Conservation (phyloP, 306 rosid species). For the Cucumis sativus region DNA sequence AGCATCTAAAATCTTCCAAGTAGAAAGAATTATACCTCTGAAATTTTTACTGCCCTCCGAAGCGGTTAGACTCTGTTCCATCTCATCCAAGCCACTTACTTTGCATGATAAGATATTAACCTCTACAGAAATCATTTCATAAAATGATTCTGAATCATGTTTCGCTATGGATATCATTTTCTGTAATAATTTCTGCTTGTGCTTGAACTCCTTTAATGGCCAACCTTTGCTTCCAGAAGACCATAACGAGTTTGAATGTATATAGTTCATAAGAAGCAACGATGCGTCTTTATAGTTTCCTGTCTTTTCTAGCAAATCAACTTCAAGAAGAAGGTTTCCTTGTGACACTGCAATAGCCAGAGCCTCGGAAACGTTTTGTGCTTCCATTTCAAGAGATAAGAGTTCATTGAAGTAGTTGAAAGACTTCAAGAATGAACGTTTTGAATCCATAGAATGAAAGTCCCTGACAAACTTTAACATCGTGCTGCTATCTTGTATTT, state of each 20-base stretch:
- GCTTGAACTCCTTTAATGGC: slow-evolving; percentile 33
- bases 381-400: slow-evolving; percentile 34
- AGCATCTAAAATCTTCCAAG: slow-evolving; percentile 35
- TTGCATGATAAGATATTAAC: slow-evolving; percentile 27
- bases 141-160: slow-evolving; percentile 13
- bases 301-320: slow-evolving; percentile 33
- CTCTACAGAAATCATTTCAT: slow-evolving; percentile 24
- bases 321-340: slow-evolving; percentile 28
- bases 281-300: slow-evolving; percentile 25
- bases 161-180: slow-evolving; percentile 27
- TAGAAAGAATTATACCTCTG: slow-evolving; percentile 27
- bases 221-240: slow-evolving; percentile 30
- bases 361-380: slow-evolving; percentile 32
- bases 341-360: slow-evolving; percentile 24
- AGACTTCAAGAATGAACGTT: slow-evolving; percentile 30
- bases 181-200: slow-evolving; percentile 24
- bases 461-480: slow-evolving; percentile 46
- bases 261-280: slow-evolving; percentile 18
- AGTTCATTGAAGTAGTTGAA: slow-evolving; percentile 30
- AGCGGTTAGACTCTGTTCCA: slow-evolving; percentile 14
- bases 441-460: slow-evolving; percentile 32
- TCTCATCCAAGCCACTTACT: background rate
- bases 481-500: slow-evolving; percentile 20
- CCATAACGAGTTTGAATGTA: slow-evolving; percentile 37
- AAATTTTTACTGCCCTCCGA: slow-evolving; percentile 19